phyloP scores from a whole-genome alignment of 2,329 filamentous ascomycete species.

The Ophiostoma pallidulum region DNA sequence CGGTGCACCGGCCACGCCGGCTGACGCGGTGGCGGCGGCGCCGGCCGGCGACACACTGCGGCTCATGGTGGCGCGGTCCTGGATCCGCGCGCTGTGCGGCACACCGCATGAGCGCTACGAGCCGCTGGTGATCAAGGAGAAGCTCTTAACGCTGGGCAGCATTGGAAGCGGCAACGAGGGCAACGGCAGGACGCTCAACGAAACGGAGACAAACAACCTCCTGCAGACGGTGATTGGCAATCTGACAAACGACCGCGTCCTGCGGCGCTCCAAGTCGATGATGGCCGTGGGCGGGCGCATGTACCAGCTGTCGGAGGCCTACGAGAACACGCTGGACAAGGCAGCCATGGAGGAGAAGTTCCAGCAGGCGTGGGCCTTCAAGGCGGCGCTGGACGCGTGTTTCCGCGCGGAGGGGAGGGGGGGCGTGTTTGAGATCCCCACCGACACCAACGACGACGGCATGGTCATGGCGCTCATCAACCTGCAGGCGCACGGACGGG shows the following conservation, averaged over 20 bases:
- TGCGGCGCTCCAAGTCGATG: conserved; percentile 50
- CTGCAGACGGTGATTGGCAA: conserved; percentile 40
- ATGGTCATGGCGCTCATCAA: conserved; percentile 59
- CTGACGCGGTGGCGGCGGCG: background rate
- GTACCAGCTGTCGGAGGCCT: conserved; percentile 53
- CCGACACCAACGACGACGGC: conserved; percentile 50
- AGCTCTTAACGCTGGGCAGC: conserved; percentile 37
- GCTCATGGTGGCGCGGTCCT: conserved; percentile 23
- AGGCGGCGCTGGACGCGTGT: conserved; percentile 46
- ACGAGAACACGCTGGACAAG: conserved; percentile 48
- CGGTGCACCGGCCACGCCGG: background rate
- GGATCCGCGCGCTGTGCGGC: conserved; percentile 49
- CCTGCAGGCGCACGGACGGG: conserved; percentile 48
- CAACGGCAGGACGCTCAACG: conserved; percentile 8
- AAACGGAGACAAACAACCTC: conserved; percentile 31
- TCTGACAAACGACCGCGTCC: conserved; percentile 43
- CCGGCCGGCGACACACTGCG: background rate
- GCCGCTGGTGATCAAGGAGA: conserved; percentile 37
- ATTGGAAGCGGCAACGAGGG: conserved; percentile 13
- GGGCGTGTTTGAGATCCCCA: conserved; percentile 38
- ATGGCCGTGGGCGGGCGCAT: conserved; percentile 48
- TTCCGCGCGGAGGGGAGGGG: conserved; percentile 35
- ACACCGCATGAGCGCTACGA: conserved; percentile 42
- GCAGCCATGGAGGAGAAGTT: conserved; percentile 45
- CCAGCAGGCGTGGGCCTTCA: conserved; percentile 49